These are phyloP conservation scores for Backusella westeae DNA, from an alignment of 192 early-diverging fungal genomes.

Conservation along the genomic window DNA sequence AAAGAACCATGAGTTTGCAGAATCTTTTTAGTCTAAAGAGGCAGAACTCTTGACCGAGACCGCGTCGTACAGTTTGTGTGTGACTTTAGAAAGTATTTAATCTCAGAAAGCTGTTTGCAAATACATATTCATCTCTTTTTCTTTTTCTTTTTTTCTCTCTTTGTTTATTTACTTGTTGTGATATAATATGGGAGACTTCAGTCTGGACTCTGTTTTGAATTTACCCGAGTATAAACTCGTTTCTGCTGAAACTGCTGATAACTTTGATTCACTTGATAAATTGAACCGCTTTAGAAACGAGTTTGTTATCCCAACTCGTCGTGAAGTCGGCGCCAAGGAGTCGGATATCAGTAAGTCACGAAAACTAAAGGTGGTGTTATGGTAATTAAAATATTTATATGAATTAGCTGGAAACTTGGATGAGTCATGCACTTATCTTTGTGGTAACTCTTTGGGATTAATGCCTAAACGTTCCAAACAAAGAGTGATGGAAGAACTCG, in stretches of 20 bases:
- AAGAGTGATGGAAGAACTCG: constrained; percentile 84
- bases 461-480: constrained; percentile 66
- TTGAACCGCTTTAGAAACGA: constrained; percentile 53
- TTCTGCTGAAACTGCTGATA: constrained; percentile 39
- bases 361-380: background rate
- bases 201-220: background rate
- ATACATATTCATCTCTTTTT: background rate
- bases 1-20: no score
- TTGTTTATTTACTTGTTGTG: background rate
- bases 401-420: constrained; percentile 23
- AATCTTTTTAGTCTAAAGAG: no score
- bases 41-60: no score
- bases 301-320: constrained; percentile 60
- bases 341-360: background rate
- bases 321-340: constrained; percentile 39
- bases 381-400: constrained; percentile 6
- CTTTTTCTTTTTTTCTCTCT: background rate
- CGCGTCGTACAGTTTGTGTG: background rate
- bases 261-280: constrained; percentile 54
- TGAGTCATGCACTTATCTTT: constrained; percentile 71
- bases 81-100: background rate
- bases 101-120: background rate
- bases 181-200: background rate
- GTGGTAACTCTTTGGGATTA: constrained; percentile 94
- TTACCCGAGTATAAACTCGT: background rate